A percentile compares a stretch with the other conserved stretches of the same genome.
Conservation (phyloP, 768 basidiomycete genomes). For the Pleurotus sapidus region DNA sequence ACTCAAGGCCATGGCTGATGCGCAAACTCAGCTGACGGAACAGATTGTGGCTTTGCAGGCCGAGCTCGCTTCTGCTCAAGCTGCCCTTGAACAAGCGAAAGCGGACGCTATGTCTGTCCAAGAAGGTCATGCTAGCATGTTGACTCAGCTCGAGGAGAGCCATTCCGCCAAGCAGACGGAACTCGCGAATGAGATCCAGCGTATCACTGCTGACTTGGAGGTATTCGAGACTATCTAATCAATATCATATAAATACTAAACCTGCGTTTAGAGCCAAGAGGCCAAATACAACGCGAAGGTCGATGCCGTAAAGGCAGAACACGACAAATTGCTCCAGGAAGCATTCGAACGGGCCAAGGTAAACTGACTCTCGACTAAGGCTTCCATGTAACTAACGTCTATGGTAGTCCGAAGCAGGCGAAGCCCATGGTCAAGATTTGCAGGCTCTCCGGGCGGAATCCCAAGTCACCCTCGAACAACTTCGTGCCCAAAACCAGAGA, state of each 20-base stretch:
- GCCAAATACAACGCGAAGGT: conserved; percentile 65
- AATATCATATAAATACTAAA: not conserved
- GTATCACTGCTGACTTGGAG: conserved; percentile 61
- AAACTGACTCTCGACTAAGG: conserved; percentile 11
- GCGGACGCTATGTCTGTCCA: conserved; percentile 40
- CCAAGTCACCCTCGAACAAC: conserved; percentile 63
- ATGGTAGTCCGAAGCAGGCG: conserved; percentile 66
- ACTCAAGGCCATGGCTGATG: conserved; percentile 39
- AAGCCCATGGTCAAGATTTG: conserved; percentile 66
- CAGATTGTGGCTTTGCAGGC: conserved; percentile 44
- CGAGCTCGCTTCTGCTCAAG: conserved; percentile 42
- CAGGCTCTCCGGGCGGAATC: conserved; percentile 68
- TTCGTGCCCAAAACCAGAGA: conserved; percentile 58
- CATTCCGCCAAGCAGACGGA: conserved; percentile 49
- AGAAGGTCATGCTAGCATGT: conserved; percentile 42
- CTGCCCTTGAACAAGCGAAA: conserved; percentile 47
- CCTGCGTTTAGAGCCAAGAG: conserved; percentile 56
- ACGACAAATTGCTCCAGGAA: conserved; percentile 57
- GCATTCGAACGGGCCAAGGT: conserved; percentile 82
- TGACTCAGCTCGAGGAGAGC: conserved; percentile 51
- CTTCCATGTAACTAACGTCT: conserved; percentile 10
- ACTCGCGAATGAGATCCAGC: conserved; percentile 52
- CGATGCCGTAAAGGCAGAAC: conserved; percentile 62
- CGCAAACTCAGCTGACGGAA: conserved; percentile 38
- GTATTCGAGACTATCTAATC: conserved; percentile 35